Evolutionary conservation across 1,284 basidiomycete species (phyloP), one percentile per base, ranked within the genome.

Genomic region (Clitocybe nebularis): DNA sequence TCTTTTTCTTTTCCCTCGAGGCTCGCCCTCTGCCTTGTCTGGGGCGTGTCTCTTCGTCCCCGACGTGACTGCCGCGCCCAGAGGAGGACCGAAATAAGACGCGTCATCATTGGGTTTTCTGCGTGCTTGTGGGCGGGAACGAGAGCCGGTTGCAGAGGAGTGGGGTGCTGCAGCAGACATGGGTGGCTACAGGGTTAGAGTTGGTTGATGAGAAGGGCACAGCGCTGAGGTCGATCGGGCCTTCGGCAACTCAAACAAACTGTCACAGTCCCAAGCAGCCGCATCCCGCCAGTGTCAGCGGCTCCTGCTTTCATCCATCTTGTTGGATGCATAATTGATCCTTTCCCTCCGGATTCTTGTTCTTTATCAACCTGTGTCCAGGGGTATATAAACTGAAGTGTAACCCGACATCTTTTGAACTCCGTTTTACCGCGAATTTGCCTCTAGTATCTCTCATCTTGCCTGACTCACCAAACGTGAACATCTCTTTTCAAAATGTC

Each of bases 1-100:
- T 49, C 81, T 74, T 62, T 86, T 88, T 51, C 84, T 66, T 63
- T 88, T 88, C 43, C 71, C 67, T 40, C 84, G 69, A 13, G 79
- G 76, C 51, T 86, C 84, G 13, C 80, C 79, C 3, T 84, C 84
- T 29, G 62, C 68, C 53, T 72, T 74, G 39, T 82, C 81, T n/a
- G 51, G 61, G 0, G 80, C 78, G 26, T 77, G 76, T 50, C 81
- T 61, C 54, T 83, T 84, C 10, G 65, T 59, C 25, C 66, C 68
- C 19, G 65, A 50, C 5, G 38, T 37, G 41, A 50, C 55, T 29
- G 51, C 47, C 32, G 50, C 41, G 3, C 53, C 52, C 0, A 56
- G 42, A 11, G 72, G 65, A n/a, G 77, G 75, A 11, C 77, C 79
- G 46, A 79, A 74, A 60, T 81, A 83, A 14, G 80, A 67, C 16